phyloP scores from a whole-genome alignment of 2,329 filamentous ascomycete species.

The Aspergillus cejpii region DNA sequence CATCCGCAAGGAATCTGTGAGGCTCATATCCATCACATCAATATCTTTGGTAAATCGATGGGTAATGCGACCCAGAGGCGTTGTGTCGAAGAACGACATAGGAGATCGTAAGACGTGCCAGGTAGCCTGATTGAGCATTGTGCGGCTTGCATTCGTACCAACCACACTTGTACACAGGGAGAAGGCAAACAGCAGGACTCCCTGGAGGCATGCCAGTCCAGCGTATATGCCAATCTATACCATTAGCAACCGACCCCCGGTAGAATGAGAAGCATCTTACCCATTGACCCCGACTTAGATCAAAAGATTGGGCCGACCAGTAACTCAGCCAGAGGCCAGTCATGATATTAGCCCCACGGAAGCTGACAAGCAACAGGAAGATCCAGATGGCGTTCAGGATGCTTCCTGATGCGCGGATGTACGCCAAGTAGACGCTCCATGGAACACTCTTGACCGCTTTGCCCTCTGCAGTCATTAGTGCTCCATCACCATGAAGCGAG shows the following conservation, averaged over 20 bases:
- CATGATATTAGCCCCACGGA: constrained; percentile 72
- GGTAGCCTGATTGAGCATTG: constrained; percentile 48
- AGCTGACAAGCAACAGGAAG: constrained; percentile 57
- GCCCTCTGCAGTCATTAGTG: constrained; percentile 33
- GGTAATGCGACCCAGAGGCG: constrained; percentile 80
- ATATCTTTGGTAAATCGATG: constrained; percentile 89
- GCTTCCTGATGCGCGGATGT: constrained; percentile 62
- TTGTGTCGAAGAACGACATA: constrained; percentile 87
- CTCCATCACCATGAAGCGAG: background rate
- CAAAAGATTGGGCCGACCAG: constrained; percentile 61
- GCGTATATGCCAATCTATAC: constrained; percentile 60
- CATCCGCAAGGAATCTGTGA: constrained; percentile 31
- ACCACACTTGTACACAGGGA: constrained; percentile 41
- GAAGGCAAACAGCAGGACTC: constrained; percentile 53
- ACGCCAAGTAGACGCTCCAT: constrained; percentile 66
- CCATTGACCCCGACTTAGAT: constrained; percentile 53
- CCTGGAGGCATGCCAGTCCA: constrained; percentile 61
- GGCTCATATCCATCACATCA: constrained; percentile 83
- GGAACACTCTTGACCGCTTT: constrained; percentile 64
- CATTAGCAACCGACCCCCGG: background rate
- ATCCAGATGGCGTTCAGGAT: constrained; percentile 57
- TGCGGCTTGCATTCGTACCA: constrained; percentile 67
- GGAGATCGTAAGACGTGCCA: constrained; percentile 55
- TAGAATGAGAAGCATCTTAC: constrained; percentile 28
- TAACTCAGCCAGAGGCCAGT: constrained; percentile 84